Evolutionary conservation across 2,329 filamentous ascomycete species (phyloP), one percentile per base, ranked within the genome.

Genomic region (Corynespora cassiicola): DNA sequence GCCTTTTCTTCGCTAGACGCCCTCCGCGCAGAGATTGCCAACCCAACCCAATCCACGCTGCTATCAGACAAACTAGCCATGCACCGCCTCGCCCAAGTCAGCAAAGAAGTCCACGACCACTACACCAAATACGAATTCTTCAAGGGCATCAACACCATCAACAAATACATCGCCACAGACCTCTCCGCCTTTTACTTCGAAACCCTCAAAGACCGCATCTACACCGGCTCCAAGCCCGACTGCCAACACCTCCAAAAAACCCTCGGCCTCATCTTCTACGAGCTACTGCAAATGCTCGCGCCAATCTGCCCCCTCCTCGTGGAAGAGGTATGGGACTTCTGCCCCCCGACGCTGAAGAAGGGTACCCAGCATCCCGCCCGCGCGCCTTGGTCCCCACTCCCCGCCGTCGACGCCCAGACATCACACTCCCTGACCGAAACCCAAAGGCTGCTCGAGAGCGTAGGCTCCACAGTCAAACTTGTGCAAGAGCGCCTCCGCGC

Each of bases 141-240:
- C 77, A 87, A 84, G 67, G 91, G 80, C 9, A 75, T 90, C 5
- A 82, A 77, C 42, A 71, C 79, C 4, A 77, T 97, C 49, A 95
- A 91, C 67, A 81, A 82, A 47, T 96, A 91, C 85, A 78, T 95
- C 42, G 83, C 84, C 38, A 83, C 78, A 16, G 88, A 96, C 52
- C 78, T 99, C 16, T 96, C 90, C 0, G 86, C 92, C 0, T 95
- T 96, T 67, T 99, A 97, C 66, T 82, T 99, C 40, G 94, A 99
- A 68, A 84, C 88, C 0, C 77, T 91, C 56, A 99, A 99, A 69
- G 94, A 99, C 59, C 79, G 89, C 3, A 75, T 97, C 1, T 99
- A 99, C 73, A 94, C 91, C 29, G 88, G 87, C 19, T 81, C 85
- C 44, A 80, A 81, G 10, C 77, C 80, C 10, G 86, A 87, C 30